phyloP scores from a whole-genome alignment of 1,139 yeast genomes.

The Suhomyces bolitotheri region DNA sequence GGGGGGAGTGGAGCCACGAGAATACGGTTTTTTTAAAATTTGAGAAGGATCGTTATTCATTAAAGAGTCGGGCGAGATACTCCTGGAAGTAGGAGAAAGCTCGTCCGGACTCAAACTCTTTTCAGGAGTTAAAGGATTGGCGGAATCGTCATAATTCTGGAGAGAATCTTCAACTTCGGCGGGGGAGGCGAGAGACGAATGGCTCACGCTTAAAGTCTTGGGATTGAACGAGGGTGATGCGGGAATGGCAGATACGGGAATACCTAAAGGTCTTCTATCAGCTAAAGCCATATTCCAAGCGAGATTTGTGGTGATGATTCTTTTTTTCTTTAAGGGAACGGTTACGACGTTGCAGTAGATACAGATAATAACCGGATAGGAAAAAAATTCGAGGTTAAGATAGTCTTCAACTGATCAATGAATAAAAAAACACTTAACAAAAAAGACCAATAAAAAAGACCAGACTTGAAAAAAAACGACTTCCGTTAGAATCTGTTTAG shows the following conservation, averaged over 20 bases:
- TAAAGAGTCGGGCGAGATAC: constrained; percentile 48
- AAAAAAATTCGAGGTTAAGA: constrained; percentile 11
- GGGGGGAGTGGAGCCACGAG: constrained; percentile 18
- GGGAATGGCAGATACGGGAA: constrained; percentile 40
- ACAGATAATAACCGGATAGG: constrained; percentile 12
- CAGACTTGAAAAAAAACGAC: constrained; percentile 14
- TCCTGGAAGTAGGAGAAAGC: constrained; percentile 41
- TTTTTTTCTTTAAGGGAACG: constrained; percentile 7
- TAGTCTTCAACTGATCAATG: constrained; percentile 9
- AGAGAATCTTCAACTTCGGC: constrained; percentile 3
- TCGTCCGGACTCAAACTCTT: constrained; percentile 29
- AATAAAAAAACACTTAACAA: constrained; percentile 7
- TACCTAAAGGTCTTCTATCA: constrained; percentile 56
- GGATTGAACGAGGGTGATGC: constrained; percentile 52
- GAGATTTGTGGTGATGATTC: neutral
- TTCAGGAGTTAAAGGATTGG: constrained; percentile 23
- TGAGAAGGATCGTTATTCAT: constrained; percentile 28
- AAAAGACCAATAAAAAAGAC: constrained; percentile 12
- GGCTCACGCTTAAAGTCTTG: constrained; percentile 30
- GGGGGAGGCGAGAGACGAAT: constrained; percentile 5
- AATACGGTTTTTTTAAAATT: constrained; percentile 17
- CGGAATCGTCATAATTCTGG: constrained; percentile 7
- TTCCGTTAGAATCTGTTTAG: constrained; percentile 13
- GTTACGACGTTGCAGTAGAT: neutral
- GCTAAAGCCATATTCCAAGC: constrained; percentile 51